A percentile compares a stretch with the other conserved stretches of the same genome.
Evolutionary conservation across 306 rosid genomes (phyloP).

Genomic region (Sphenostylis stenocarpa): DNA sequence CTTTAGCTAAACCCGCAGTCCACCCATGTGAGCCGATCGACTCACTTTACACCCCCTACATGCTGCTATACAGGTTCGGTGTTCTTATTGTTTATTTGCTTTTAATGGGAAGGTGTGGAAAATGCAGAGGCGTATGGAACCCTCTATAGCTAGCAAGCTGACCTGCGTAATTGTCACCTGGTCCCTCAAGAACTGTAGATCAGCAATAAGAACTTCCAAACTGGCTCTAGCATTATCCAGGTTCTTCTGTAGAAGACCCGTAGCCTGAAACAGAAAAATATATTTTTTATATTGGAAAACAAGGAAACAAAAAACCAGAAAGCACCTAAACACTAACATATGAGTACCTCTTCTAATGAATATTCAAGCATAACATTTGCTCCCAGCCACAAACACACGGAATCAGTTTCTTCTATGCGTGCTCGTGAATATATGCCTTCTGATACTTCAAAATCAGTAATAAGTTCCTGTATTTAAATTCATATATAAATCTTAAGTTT

Average conservation of each 20-base stretch:
- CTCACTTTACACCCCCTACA: no score
- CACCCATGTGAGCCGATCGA: no score
- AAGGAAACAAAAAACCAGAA: not conserved
- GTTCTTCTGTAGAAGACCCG: constrained; percentile 68
- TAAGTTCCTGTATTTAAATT: constrained; percentile 56
- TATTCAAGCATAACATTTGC: constrained; percentile 97
- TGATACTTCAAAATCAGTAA: constrained; percentile 87
- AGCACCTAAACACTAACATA: constrained; percentile 21
- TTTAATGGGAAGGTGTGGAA: not conserved
- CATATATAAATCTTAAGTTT: constrained; percentile 8
- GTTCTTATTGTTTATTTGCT: not conserved
- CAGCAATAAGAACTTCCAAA: constrained; percentile 77
- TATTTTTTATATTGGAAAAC: constrained; percentile 1
- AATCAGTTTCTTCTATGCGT: constrained; percentile 68
- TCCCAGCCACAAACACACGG: constrained; percentile 92
- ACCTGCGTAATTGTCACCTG: constrained; percentile 95
- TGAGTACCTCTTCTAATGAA: constrained; percentile 79
- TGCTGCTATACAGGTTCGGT: not conserved
- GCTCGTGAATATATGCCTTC: constrained; percentile 92
- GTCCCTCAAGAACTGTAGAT: constrained; percentile 90
- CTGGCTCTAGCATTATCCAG: constrained; percentile 88
- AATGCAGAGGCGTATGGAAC: not conserved
- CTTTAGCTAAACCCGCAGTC: no score
- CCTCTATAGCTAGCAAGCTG: constrained; percentile 25
- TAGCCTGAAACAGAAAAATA: constrained; percentile 64